Base-by-base conservation (phyloP, 495 filamentous ascomycete genomes). In the Chaetomium cochliodes region DNA sequence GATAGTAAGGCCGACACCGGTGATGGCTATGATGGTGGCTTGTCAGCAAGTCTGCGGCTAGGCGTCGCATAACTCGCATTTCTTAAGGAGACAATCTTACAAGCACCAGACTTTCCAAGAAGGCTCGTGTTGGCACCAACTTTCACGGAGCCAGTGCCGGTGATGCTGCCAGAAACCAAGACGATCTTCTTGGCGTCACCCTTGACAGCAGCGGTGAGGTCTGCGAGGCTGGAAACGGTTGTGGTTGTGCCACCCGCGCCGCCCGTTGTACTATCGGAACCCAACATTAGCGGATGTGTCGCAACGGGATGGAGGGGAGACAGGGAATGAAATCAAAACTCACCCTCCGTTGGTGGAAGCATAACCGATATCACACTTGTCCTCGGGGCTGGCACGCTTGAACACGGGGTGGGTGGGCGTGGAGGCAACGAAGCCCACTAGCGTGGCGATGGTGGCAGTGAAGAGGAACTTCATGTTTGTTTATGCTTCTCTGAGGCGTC, bases 391-490 rank as follows among this genome's bases (percentile, higher is more conserved):
- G 54, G 54, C 54, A 42, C 54, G 54, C 54, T 57, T 57, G n/a
- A 39, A 15, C 7, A 57, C 9, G n/a, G 33, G 39, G 5, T 30
- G 54, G 2, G 54, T 57, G n/a, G 54, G 54, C 11, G 54, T 41
- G 33, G 54, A 33, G 54, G 33, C n/a, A 41, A 41, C 33, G 23
- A 57, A 22, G 33, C 54, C 16, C n/a, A 20, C 54, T 33, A 57
- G 33, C 33, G 54, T 42, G 54, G 54, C 54, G 54, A 57, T 41
- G 30, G 33, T 41, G n/a, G 54, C 54, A 5, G 54, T 41, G 54
- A 57, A 41, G 37, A 57, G 54, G 54, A 57, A 57, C 33, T 57
- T 57, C 54, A 57, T 57, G 33, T 3, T 57, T n/a, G 54, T 9
- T 16, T 3, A 55, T 55, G 49, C 23, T 25, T n/a, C n/a, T 33